A percentile compares a stretch with the other conserved stretches of the same genome.
phyloP scores from a whole-genome alignment of 2,329 filamentous ascomycete species.

The Leptodontidium sp. region DNA sequence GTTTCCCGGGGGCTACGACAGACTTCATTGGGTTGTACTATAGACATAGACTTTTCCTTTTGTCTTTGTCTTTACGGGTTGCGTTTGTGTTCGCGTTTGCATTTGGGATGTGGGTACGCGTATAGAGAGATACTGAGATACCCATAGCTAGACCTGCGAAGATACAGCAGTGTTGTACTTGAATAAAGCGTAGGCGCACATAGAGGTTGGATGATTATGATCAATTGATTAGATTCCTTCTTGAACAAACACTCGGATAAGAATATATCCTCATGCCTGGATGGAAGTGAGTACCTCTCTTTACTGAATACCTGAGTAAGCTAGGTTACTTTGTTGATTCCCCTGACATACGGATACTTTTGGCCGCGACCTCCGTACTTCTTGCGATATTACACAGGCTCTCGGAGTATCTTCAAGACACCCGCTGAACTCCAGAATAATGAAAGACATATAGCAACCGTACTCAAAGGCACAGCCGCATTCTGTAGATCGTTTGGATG shows the following conservation, averaged over 20 bases:
- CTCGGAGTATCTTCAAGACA: no score
- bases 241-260: not conserved
- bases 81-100: not conserved
- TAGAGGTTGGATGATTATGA: slow-evolving; percentile 1
- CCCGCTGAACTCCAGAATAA: no score
- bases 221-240: slow-evolving; percentile 13
- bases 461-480: no score
- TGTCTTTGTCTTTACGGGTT: not conserved
- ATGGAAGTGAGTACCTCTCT: no score
- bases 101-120: slow-evolving; percentile 15
- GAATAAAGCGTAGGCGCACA: slow-evolving; percentile 10
- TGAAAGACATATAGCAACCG: no score
- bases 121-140: slow-evolving; percentile 16
- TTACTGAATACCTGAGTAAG: no score
- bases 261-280: no score
- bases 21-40: not conserved
- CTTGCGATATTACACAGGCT: no score
- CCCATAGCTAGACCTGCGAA: slow-evolving; percentile 5
- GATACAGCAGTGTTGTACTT: not conserved
- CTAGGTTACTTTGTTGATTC: no score
- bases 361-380: no score
- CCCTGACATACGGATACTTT: no score
- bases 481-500: no score
- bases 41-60: not conserved
- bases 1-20: not conserved